These are phyloP conservation scores for Massarina eburnea DNA, from an alignment of 2,329 filamentous ascomycete species.

Conservation along the genomic window DNA sequence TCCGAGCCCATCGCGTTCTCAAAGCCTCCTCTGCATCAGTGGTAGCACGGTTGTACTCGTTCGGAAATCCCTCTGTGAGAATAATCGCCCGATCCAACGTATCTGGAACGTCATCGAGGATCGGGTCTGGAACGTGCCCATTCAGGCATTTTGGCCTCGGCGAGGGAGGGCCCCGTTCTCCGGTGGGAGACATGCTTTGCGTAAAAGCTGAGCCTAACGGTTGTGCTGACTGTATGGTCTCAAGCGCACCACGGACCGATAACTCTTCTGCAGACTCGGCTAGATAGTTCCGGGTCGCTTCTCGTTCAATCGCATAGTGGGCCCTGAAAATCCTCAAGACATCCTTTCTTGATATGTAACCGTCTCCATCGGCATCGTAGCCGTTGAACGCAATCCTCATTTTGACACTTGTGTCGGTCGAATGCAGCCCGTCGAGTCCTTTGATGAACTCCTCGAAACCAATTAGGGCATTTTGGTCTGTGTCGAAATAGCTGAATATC, in stretches of 20 bases:
- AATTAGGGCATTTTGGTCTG: slow-evolving; percentile 83
- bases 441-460: slow-evolving; percentile 89
- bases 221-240: slow-evolving; percentile 47
- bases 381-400: slow-evolving; percentile 71
- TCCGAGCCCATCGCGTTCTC: slow-evolving; percentile 71
- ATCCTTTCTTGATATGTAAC: slow-evolving; percentile 80
- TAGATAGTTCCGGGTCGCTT: slow-evolving; percentile 81
- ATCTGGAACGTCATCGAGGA: slow-evolving; percentile 30
- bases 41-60: slow-evolving; percentile 22
- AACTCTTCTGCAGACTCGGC: slow-evolving; percentile 76
- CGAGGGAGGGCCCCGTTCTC: slow-evolving; percentile 11
- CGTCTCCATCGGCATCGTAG: slow-evolving; percentile 88
- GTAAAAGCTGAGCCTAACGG: slow-evolving; percentile 50
- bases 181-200: slow-evolving; percentile 37
- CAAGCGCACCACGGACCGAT: slow-evolving; percentile 56
- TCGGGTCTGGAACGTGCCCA: slow-evolving; percentile 30
- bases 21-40: slow-evolving; percentile 33
- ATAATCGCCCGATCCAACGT: slow-evolving; percentile 14
- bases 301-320: slow-evolving; percentile 87
- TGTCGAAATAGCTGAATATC: slow-evolving; percentile 96
- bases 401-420: slow-evolving; percentile 51
- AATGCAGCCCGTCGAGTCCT: slow-evolving; percentile 68
- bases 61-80: background rate
- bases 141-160: slow-evolving; percentile 37
- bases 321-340: slow-evolving; percentile 90